A percentile compares a stretch with the other conserved stretches of the same genome.
These are phyloP conservation scores for Rhizoctonia solani DNA, from an alignment of 1,284 basidiomycete genomes.

Conservation along the genomic window DNA sequence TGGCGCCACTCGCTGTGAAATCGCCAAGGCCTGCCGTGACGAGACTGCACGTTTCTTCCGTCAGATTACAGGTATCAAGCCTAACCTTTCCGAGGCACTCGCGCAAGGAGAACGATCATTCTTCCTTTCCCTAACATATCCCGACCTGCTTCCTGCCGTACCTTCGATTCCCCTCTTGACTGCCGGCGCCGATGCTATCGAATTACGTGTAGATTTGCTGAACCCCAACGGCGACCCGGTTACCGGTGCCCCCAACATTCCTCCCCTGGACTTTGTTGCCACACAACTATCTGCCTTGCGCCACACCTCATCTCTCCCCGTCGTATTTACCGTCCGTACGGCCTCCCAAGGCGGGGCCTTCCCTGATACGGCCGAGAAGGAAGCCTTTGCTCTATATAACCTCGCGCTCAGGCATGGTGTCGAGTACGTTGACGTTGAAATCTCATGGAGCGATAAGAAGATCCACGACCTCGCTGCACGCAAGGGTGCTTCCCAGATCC, in stretches of 20 bases:
- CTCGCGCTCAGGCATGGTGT: conserved; percentile 83
- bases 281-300: conserved; percentile 83
- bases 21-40: conserved; percentile 40
- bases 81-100: conserved; percentile 68
- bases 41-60: conserved; percentile 83
- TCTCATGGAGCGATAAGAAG: conserved; percentile 68
- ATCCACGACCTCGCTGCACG: conserved; percentile 63
- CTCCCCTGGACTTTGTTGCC: conserved; percentile 74
- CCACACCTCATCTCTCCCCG: conserved; percentile 77
- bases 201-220: conserved; percentile 91
- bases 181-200: conserved; percentile 89
- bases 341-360: conserved; percentile 89
- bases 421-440: conserved; percentile 94
- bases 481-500: conserved; percentile 78
- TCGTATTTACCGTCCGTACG: conserved; percentile 92
- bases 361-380: conserved; percentile 76
- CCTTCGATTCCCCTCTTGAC: conserved; percentile 72
- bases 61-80: conserved; percentile 77
- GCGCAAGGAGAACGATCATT: conserved; percentile 68
- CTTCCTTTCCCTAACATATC: conserved; percentile 92
- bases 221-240: conserved; percentile 45
- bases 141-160: conserved; percentile 77
- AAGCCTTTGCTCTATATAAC: conserved; percentile 77
- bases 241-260: conserved; percentile 57
- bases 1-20: conserved; percentile 28